Evolutionary conservation across 2,329 filamentous ascomycete genomes (phyloP).

Genomic region (Aaosphaeria pasadenensis): DNA sequence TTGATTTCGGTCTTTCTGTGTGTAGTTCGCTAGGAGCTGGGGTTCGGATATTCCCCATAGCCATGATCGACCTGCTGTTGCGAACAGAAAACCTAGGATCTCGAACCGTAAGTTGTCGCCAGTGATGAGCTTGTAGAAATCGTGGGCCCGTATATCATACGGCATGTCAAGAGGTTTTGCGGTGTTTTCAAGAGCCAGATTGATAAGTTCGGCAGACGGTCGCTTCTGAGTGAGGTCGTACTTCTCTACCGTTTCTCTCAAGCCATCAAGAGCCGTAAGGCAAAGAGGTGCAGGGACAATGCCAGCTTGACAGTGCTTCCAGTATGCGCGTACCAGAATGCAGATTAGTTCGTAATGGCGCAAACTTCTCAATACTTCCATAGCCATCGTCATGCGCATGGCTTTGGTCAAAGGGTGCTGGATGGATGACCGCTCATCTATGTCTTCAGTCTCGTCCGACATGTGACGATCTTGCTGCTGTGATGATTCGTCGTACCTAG

Average conservation of each 20-base stretch:
- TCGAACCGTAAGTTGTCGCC: slow-evolving; percentile 39
- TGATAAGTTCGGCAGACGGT: slow-evolving; percentile 22
- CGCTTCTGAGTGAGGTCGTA: slow-evolving; percentile 21
- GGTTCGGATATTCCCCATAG: slow-evolving; percentile 12
- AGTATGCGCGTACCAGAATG: slow-evolving; percentile 22
- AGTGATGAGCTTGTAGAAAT: slow-evolving; percentile 39
- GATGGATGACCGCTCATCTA: slow-evolving; percentile 24
- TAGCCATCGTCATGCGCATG: slow-evolving; percentile 28
- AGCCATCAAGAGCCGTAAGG: slow-evolving; percentile 28
- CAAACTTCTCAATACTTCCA: slow-evolving; percentile 22
- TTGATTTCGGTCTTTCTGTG: slow-evolving; percentile 13
- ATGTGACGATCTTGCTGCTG: slow-evolving; percentile 13
- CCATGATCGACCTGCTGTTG: slow-evolving; percentile 34
- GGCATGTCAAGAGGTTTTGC: slow-evolving; percentile 23
- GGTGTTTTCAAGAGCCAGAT: slow-evolving; percentile 24
- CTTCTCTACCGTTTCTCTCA: slow-evolving; percentile 28
- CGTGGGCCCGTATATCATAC: slow-evolving; percentile 20
- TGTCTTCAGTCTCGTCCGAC: slow-evolving; percentile 22
- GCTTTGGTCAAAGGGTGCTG: slow-evolving; percentile 29
- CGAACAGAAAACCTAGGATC: slow-evolving; percentile 36
- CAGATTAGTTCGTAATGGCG: slow-evolving; percentile 23
- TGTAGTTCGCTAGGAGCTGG: slow-evolving; percentile 11
- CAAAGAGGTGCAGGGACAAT: slow-evolving; percentile 36
- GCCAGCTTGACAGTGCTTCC: slow-evolving; percentile 26
- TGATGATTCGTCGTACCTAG: slow-evolving; percentile 20